A percentile compares a stretch with the other conserved stretches of the same genome.
Evolutionary conservation across 2,329 filamentous ascomycete genomes (phyloP).

Genomic region (Pyrenophora graminea): DNA sequence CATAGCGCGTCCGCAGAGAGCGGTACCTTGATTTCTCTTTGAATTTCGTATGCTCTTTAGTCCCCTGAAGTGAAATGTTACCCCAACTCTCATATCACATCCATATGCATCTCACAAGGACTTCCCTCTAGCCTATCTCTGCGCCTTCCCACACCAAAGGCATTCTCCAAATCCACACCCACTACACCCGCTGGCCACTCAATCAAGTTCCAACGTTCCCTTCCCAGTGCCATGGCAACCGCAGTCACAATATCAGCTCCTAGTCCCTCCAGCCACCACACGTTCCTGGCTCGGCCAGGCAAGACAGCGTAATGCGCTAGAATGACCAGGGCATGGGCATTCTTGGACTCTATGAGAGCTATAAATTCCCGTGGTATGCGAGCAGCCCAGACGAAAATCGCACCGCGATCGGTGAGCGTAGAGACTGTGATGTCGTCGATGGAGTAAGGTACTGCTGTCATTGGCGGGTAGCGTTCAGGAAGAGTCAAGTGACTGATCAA

Average conservation of each 20-base stretch:
- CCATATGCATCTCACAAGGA: constrained; percentile 32
- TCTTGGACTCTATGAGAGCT: constrained; percentile 33
- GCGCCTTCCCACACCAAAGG: constrained; percentile 19
- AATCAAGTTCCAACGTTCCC: constrained; percentile 37
- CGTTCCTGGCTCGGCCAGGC: constrained; percentile 37
- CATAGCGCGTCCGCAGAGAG: no score
- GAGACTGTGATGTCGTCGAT: constrained; percentile 35
- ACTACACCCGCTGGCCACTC: constrained; percentile 38
- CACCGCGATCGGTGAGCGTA: constrained; percentile 37
- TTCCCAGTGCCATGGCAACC: constrained; percentile 39
- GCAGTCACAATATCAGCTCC: constrained; percentile 39
- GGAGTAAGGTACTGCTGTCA: constrained; percentile 37
- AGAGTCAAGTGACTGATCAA: constrained; percentile 39
- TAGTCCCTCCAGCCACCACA: constrained; percentile 45
- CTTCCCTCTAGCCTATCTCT: constrained; percentile 26
- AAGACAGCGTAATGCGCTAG: constrained; percentile 47
- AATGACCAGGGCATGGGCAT: constrained; percentile 42
- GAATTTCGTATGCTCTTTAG: no score
- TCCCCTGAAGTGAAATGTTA: no score
- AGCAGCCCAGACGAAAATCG: constrained; percentile 41
- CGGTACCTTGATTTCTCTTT: no score
- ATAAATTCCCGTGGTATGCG: constrained; percentile 38
- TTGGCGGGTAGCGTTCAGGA: constrained; percentile 25
- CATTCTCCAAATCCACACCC: constrained; percentile 33
- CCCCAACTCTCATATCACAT: constrained; percentile 26